phyloP scores from a whole-genome alignment of 306 rosid genomes.

The Sophora flavescens region DNA sequence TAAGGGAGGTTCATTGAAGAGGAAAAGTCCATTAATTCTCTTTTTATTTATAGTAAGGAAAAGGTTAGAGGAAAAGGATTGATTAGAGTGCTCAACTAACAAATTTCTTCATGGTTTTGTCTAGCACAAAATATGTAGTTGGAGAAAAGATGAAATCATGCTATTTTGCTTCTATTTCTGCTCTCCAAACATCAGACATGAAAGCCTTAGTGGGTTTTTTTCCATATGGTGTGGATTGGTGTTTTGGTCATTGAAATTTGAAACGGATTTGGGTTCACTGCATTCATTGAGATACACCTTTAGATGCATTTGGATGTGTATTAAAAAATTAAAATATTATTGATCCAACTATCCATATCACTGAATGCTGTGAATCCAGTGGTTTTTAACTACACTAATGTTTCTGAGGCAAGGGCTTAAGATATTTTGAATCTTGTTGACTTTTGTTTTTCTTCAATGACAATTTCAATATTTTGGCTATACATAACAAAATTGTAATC shows the following conservation, averaged over 20 bases:
- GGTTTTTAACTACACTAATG: neutral
- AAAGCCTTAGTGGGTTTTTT: conserved; percentile 40
- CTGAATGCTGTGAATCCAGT: too few species aligned
- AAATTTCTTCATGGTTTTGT: conserved; percentile 37
- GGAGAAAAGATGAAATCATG: conserved; percentile 36
- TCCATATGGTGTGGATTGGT: conserved; percentile 21
- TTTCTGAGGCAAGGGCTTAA: neutral
- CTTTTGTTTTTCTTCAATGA: conserved; percentile 2
- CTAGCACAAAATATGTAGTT: conserved; percentile 38
- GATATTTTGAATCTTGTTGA: conserved; percentile 22
- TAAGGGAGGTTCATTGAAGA: conserved; percentile 56
- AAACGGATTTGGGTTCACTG: neutral
- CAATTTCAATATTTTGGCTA: conserved; percentile 12
- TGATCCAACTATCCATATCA: too few species aligned
- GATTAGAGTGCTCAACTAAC: conserved; percentile 41
- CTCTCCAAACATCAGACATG: conserved; percentile 31
- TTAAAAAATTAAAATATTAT: too few species aligned
- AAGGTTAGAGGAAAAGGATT: conserved; percentile 42
- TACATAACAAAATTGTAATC: conserved; percentile 23
- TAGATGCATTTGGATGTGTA: too few species aligned
- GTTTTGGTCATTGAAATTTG: conserved; percentile 41
- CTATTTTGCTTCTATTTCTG: conserved; percentile 37
- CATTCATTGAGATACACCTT: too few species aligned
- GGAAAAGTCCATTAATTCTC: conserved; percentile 43
- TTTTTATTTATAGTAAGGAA: conserved; percentile 48